A percentile compares a stretch with the other conserved stretches of the same genome.
phyloP scores from a whole-genome alignment of 495 filamentous ascomycete genomes.

The Hypomontagnella submonticulosa region DNA sequence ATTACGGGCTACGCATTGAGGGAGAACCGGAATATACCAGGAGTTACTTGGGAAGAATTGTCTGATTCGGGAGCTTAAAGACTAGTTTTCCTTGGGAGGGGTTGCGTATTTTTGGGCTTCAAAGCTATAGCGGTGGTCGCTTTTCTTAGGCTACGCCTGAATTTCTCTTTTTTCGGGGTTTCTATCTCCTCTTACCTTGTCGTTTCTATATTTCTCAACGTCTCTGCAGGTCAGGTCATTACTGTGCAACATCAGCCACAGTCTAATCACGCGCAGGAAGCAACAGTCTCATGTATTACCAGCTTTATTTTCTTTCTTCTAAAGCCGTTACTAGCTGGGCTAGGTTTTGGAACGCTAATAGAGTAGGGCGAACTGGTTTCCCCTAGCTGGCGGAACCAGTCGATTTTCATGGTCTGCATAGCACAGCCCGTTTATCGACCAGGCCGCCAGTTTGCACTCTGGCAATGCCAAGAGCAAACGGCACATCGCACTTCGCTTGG shows the following conservation, averaged over 20 bases:
- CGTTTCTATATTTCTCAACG: slow-evolving; percentile 18
- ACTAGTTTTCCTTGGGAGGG: slow-evolving; percentile 19
- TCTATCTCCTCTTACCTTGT: background rate
- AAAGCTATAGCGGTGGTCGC: slow-evolving; percentile 3
- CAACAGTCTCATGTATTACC: slow-evolving; percentile 30
- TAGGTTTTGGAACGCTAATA: slow-evolving; percentile 21
- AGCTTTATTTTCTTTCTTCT: slow-evolving; percentile 19
- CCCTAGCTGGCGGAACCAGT: slow-evolving; percentile 9
- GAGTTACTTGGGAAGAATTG: slow-evolving; percentile 33
- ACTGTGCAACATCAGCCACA: slow-evolving; percentile 21
- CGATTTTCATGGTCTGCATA: slow-evolving; percentile 30
- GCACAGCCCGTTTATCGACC: slow-evolving; percentile 21
- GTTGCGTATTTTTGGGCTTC: slow-evolving; percentile 9
- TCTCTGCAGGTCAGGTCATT: slow-evolving; percentile 28
- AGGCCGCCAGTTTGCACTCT: slow-evolving; percentile 3
- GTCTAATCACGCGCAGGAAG: slow-evolving; percentile 36
- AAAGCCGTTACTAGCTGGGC: slow-evolving; percentile 30
- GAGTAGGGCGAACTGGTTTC: slow-evolving; percentile 30
- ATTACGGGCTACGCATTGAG: slow-evolving; percentile 24
- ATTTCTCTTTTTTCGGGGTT: slow-evolving; percentile 11
- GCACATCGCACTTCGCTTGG: slow-evolving; percentile 28
- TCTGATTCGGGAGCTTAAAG: slow-evolving; percentile 4
- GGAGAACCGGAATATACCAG: slow-evolving; percentile 39
- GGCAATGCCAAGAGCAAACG: slow-evolving; percentile 12
- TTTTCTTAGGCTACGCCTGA: slow-evolving; percentile 10